Conservation (phyloP, 2,329 filamentous ascomycete species). For the Aspergillus sp. region DNA sequence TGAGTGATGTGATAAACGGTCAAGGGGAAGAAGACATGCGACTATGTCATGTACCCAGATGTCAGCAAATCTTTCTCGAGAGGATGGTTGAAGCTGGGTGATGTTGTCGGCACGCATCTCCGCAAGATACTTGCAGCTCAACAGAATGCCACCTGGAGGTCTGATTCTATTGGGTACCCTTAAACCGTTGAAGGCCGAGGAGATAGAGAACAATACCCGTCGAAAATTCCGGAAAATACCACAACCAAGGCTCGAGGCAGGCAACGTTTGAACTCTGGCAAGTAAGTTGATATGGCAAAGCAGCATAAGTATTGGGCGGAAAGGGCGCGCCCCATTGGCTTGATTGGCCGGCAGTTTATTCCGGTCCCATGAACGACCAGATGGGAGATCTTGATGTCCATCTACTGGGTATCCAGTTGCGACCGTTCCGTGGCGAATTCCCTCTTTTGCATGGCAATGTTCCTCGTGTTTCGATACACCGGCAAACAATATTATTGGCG, state of each 20-base stretch:
- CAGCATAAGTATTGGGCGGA: slow-evolving; percentile 7
- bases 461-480: not conserved
- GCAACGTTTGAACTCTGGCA: not conserved
- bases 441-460: not conserved
- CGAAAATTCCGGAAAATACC: not conserved
- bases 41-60: not conserved
- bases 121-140: not conserved
- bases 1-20: too few species aligned
- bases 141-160: not conserved
- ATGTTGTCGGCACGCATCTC: not conserved
- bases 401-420: not conserved
- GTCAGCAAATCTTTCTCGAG: not conserved
- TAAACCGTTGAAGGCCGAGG: not conserved
- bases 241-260: not conserved
- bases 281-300: not conserved
- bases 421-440: not conserved
- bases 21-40: too few species aligned
- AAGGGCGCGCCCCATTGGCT: slow-evolving; percentile 3
- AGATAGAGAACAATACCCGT: not conserved
- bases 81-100: not conserved
- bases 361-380: slow-evolving; percentile 2
- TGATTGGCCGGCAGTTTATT: slow-evolving; percentile 17
- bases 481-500: not conserved
- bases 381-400: not conserved
- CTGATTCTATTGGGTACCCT: not conserved